These are phyloP conservation scores for Cryptococcus sp. DNA, from an alignment of 1,284 basidiomycete species.

Conservation along the genomic window DNA sequence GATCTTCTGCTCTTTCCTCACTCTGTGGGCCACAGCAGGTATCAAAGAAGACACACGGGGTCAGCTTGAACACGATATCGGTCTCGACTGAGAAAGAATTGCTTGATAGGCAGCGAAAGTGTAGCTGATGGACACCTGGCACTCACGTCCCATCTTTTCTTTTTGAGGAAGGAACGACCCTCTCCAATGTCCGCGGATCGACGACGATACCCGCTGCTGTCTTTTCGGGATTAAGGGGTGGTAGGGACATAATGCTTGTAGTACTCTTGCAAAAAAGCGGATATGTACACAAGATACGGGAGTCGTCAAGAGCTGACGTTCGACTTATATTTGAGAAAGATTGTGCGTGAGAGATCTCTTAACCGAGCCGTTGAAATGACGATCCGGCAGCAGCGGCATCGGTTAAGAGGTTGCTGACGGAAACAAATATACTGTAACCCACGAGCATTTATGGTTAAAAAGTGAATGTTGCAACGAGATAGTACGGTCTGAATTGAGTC, in stretches of 20 bases:
- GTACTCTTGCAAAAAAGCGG: too few species aligned
- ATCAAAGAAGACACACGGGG: neutral
- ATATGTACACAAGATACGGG: too few species aligned
- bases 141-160: slow-evolving; percentile 87
- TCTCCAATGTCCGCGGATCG: slow-evolving; percentile 77
- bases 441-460: too few species aligned
- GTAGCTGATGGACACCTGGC: neutral
- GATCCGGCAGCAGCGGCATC: too few species aligned
- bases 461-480: too few species aligned
- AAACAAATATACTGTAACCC: too few species aligned
- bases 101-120: neutral
- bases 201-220: slow-evolving; percentile 76
- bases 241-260: slow-evolving; percentile 64
- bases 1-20: slow-evolving; percentile 86
- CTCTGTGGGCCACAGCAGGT: slow-evolving; percentile 54
- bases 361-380: too few species aligned
- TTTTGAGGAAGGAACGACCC: slow-evolving; percentile 80
- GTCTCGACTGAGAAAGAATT: neutral
- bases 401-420: too few species aligned
- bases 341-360: too few species aligned
- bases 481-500: too few species aligned
- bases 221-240: slow-evolving; percentile 69
- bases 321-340: too few species aligned
- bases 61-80: neutral
- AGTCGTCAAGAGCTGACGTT: too few species aligned